Percentiles rank a stretch among this genome's conserved stretches.
Conservation (phyloP, 1,284 basidiomycete species). For the Ustilago sp. region DNA sequence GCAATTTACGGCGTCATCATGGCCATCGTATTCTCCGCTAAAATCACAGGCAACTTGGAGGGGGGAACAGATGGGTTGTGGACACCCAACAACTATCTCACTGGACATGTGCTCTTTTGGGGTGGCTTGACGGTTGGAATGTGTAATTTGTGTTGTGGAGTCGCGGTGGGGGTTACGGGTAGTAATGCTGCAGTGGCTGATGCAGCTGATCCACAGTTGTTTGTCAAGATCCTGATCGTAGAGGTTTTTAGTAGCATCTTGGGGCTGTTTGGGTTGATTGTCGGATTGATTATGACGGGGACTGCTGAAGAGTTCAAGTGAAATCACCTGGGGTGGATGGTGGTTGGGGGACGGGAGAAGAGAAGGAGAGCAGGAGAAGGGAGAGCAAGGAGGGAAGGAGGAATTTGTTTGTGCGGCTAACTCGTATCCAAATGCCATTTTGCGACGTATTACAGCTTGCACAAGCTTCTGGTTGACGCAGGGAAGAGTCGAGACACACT, state of each 20-base stretch:
- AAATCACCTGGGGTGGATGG: conserved; percentile 6
- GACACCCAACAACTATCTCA: conserved; percentile 65
- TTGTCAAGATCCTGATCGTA: conserved; percentile 67
- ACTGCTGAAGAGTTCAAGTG: conserved; percentile 45
- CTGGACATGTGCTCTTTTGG: conserved; percentile 68
- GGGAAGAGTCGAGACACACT: too few relatives aligned
- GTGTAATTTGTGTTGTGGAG: conserved; percentile 68
- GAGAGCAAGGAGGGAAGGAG: not conserved
- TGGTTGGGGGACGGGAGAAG: conserved; percentile 1
- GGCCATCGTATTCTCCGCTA: conserved; percentile 68
- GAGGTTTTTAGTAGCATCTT: conserved; percentile 68
- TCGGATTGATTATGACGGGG: conserved; percentile 44
- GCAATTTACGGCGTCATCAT: conserved; percentile 92
- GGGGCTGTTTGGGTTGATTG: conserved; percentile 67
- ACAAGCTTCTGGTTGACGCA: too few relatives aligned
- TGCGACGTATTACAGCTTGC: too few relatives aligned
- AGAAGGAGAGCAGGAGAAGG: not conserved
- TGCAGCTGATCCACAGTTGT: conserved; percentile 68
- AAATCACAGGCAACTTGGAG: conserved; percentile 64
- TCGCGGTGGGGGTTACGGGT: conserved; percentile 67
- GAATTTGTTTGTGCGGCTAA: not conserved
- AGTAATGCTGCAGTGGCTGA: conserved; percentile 68
- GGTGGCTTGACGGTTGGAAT: conserved; percentile 66
- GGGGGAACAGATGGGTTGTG: conserved; percentile 53
- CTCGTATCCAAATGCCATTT: not conserved